Base-by-base conservation (phyloP, 2,329 filamentous ascomycete species). In the Diaporthe sp. region DNA sequence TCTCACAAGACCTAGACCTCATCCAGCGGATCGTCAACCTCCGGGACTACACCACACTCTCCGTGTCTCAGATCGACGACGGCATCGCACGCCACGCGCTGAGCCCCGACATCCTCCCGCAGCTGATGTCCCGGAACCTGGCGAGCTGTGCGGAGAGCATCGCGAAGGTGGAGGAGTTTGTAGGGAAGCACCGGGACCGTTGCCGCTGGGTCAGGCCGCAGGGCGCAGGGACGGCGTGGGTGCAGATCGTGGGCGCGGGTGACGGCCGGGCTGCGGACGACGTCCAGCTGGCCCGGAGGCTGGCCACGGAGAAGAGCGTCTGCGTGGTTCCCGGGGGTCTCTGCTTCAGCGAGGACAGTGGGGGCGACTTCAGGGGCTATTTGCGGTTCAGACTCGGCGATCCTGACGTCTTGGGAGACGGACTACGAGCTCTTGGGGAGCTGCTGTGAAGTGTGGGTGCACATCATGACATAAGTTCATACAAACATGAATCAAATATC, bases 1-100 rank as follows among this genome's bases (percentile, higher is more conserved):
- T 98, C 78, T 98, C 69, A 9, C 69, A 61, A 28, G 69, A 72
- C 69, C 17, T 37, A n/a, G 53, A 58, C 1, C 37, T 72, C 13
- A 58, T 72, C 22, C 19, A 34, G 69, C 69, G 57, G n/a, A 53
- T 72, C 13, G 37, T 62, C 25, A 72, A 46, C 31, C 53, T 62
- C 1, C 39, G 53, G 1, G 69, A 72, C 39, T 72, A 72, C 42
- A 72, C 69, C 4, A 72, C 69, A 12, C 51, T 58, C 0, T 72
- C 57, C 4, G 57, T 72, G 15, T 72, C 69, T 22, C 69, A 72
- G 31, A 57, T 72, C 53, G 69, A 72, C n/a, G 69, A 72, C 25
- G 69, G 69, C 53, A 39, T 72, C 39, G 69, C 69, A 28, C 19
- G 17, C 37, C 57, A 58, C 37, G 69, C 69, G 8, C 51, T 72